Evolutionary conservation across 495 filamentous ascomycete genomes (phyloP).

Genomic region (Daldinia childiae): DNA sequence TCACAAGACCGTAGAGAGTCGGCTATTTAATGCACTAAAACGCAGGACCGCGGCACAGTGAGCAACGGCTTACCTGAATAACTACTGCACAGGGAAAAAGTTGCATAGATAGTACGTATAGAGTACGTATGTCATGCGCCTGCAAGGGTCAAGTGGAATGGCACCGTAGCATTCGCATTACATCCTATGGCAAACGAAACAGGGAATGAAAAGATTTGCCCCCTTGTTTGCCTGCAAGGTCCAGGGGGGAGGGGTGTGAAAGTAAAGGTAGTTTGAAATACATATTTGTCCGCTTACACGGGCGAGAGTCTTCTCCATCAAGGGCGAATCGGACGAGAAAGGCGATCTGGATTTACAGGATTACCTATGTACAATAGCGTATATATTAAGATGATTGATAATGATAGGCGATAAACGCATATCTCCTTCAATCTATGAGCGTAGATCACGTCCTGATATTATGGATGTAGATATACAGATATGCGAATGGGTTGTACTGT

Average conservation of each 20-base stretch:
- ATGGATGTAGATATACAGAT: slow-evolving; percentile 15
- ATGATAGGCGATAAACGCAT: slow-evolving; percentile 21
- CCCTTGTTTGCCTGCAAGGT: slow-evolving; percentile 43
- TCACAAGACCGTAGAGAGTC: slow-evolving; percentile 45
- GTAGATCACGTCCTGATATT: neutral
- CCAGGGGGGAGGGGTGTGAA: slow-evolving; percentile 28
- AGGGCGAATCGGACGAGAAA: slow-evolving; percentile 3
- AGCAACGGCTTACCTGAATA: slow-evolving; percentile 41
- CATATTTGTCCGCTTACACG: slow-evolving; percentile 3
- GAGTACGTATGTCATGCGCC: slow-evolving; percentile 28
- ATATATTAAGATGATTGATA: slow-evolving; percentile 7
- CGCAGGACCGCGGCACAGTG: slow-evolving; percentile 41
- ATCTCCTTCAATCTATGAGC: slow-evolving; percentile 1
- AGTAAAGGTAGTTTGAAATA: slow-evolving; percentile 27
- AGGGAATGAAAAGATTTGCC: slow-evolving; percentile 37
- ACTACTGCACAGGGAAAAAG: slow-evolving; percentile 1
- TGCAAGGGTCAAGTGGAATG: slow-evolving; percentile 41
- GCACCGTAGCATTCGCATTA: slow-evolving; percentile 35
- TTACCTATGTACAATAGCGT: neutral
- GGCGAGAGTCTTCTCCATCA: neutral
- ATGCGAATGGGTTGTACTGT: neutral
- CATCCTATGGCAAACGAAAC: slow-evolving; percentile 42
- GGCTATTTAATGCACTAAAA: slow-evolving; percentile 45
- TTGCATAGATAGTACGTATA: slow-evolving; percentile 14
- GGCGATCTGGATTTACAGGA: neutral